These are phyloP conservation scores for Asterophora parasitica DNA, from an alignment of 768 basidiomycete genomes.

Conservation along the genomic window DNA sequence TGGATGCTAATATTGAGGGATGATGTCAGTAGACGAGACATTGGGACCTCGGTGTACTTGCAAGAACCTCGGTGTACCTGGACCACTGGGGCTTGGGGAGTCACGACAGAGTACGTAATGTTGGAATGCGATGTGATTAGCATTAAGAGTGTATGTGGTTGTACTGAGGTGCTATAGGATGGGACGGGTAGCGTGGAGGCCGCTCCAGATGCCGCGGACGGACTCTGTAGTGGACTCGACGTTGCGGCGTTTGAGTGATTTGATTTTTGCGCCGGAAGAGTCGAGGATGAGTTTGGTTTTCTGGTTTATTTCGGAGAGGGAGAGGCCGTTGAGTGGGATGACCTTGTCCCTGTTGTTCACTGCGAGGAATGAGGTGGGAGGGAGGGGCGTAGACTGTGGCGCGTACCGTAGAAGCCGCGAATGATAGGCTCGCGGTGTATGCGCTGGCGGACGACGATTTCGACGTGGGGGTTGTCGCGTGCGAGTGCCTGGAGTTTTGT, in stretches of 20 bases:
- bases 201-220: slow-evolving; percentile 86
- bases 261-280: slow-evolving; percentile 83
- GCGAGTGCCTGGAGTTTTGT: slow-evolving; percentile 64
- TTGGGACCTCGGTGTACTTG: too few relatives aligned
- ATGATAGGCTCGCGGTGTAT: slow-evolving; percentile 74
- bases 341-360: slow-evolving; percentile 89
- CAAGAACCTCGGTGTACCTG: too few relatives aligned
- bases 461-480: slow-evolving; percentile 72
- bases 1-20: too few relatives aligned
- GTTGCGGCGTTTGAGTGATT: slow-evolving; percentile 66
- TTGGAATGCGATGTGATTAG: too few relatives aligned
- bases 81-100: too few relatives aligned
- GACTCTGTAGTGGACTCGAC: slow-evolving; percentile 80
- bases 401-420: slow-evolving; percentile 78
- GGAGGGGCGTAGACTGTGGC: slow-evolving; percentile 9
- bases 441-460: slow-evolving; percentile 76
- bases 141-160: slow-evolving; percentile 12
- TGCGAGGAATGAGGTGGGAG: slow-evolving; percentile 25
- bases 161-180: slow-evolving; percentile 28
- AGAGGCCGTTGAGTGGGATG: slow-evolving; percentile 70
- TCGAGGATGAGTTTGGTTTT: slow-evolving; percentile 84
- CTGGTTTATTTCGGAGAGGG: slow-evolving; percentile 66
- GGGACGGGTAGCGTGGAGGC: slow-evolving; percentile 75
- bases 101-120: too few relatives aligned
- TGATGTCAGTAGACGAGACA: too few relatives aligned